These are phyloP conservation scores for Candida verbasci DNA, from an alignment of 805 yeast genomes.

Conservation along the genomic window DNA sequence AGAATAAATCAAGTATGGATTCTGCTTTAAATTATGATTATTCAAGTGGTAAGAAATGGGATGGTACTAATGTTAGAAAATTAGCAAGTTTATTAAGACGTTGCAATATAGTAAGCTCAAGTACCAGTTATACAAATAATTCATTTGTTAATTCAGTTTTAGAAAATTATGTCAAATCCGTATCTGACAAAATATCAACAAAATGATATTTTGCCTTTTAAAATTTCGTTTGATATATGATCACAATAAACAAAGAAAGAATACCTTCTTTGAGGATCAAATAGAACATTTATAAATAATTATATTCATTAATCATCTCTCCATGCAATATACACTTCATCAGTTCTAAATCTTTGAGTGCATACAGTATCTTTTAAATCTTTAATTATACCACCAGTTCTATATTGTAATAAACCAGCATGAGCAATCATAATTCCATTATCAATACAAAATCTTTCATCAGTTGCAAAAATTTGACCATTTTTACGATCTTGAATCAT, in stretches of 20 bases:
- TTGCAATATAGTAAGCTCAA: conserved; percentile 13
- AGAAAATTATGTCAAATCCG: conserved; percentile 19
- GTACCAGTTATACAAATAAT: conserved; percentile 4
- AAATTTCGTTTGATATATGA: conserved; percentile 8
- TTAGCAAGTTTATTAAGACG: conserved; percentile 44
- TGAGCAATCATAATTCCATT: conserved; percentile 99
- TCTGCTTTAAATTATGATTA: conserved; percentile 41
- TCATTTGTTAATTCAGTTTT: conserved; percentile 6
- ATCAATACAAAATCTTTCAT: conserved; percentile 94
- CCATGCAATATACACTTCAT: conserved; percentile 89
- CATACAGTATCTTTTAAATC: conserved; percentile 71
- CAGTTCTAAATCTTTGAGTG: conserved; percentile 91
- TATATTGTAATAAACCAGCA: conserved; percentile 82
- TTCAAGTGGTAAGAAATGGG: conserved; percentile 43
- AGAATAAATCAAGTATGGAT: conserved; percentile 19
- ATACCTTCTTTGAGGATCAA: conserved; percentile 8
- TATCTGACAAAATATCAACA: conserved; percentile 24
- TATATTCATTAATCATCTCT: conserved; percentile 49
- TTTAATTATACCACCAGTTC: conserved; percentile 66
- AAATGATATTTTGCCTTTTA: conserved; percentile 6
- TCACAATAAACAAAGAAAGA: conserved; percentile 6
- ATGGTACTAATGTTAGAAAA: conserved; percentile 38
- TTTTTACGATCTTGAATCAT: conserved; percentile 83
- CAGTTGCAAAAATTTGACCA: conserved; percentile 91
- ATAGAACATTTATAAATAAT: neutral